Evolutionary conservation across 129 eudicot genomes (phyloP), one percentile per base, ranked within the genome.

Genomic region (Chrysanthemum seticuspe): DNA sequence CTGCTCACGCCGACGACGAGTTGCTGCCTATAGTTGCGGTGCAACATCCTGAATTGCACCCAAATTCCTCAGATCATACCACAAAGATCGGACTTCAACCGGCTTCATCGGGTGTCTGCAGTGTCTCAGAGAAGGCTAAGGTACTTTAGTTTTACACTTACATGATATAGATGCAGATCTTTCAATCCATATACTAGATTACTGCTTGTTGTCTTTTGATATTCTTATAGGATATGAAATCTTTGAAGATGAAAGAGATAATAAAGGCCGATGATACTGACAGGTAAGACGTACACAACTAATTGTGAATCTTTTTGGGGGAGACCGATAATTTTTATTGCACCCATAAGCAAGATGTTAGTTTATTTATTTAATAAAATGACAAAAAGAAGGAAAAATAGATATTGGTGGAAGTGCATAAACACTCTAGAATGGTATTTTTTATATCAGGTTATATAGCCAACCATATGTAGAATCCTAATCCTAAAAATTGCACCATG

Each of bases 1-100:
- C 80, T 84, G 88, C 79, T 75, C 79, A 68, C 62, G 83, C 47
- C 74, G 76, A 44, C 40, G 71, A 68, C 61, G 77, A 62, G 59
- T 74, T 48, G 6, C 79, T 71, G 13, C 63, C 77, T 14, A 23
- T 62, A 50, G 27, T 23, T 7, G n/a, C 16, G 85, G 80, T 79
- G 95, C 86, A 78, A 74, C 78, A 61, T 57, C 83, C 48, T 47
- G 73, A 52, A 71, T 62, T 74, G 83, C 73, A 78, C 84, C 79
- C 83, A 77, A 55, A 67, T 36, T 53, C 71, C 70, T 21, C 73
- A 68, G 79, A 80, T 81, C 81, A 68, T 36, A 29, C 48, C 44
- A 45, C 44, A 6, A 57, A 63, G 80, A 87, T 73, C 79, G 74
- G 68, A 45, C 47, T 14, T 66, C 74, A 61, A 67, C 77, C 60